A percentile compares a stretch with the other conserved stretches of the same genome.
These are phyloP conservation scores for Solanum sitiens DNA, from an alignment of 257 asterid genomes.

Conservation along the genomic window DNA sequence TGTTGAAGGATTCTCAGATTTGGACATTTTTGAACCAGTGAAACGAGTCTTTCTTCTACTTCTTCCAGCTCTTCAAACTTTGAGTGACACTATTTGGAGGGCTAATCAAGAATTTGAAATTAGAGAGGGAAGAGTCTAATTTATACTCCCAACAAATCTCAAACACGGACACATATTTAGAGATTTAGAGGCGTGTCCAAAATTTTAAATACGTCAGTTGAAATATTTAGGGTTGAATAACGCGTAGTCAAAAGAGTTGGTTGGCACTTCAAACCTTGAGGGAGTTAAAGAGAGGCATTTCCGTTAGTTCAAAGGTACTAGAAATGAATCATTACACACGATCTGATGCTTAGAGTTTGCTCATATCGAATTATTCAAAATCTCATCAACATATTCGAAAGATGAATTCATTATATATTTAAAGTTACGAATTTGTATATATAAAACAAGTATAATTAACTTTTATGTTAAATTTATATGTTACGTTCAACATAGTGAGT, in stretches of 20 bases:
- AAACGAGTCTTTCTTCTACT: slow-evolving; percentile 38
- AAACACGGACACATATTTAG: not conserved
- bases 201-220: not conserved
- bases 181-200: not conserved
- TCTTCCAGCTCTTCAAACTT: slow-evolving; percentile 12
- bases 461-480: not conserved
- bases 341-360: not conserved
- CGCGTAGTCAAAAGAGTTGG: not conserved
- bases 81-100: not conserved
- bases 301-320: not conserved
- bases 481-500: not conserved
- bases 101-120: not conserved
- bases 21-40: slow-evolving; percentile 52
- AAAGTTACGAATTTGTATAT: not conserved
- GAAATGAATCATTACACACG: not conserved
- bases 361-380: not conserved
- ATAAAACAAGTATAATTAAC: not conserved
- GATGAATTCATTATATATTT: not conserved
- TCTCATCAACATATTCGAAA: not conserved
- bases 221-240: not conserved
- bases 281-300: not conserved
- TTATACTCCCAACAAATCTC: not conserved
- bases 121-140: not conserved
- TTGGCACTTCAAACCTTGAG: not conserved
- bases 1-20: slow-evolving; percentile 46